Conservation (phyloP, 495 filamentous ascomycete species). For the Glutinoglossum americanum region DNA sequence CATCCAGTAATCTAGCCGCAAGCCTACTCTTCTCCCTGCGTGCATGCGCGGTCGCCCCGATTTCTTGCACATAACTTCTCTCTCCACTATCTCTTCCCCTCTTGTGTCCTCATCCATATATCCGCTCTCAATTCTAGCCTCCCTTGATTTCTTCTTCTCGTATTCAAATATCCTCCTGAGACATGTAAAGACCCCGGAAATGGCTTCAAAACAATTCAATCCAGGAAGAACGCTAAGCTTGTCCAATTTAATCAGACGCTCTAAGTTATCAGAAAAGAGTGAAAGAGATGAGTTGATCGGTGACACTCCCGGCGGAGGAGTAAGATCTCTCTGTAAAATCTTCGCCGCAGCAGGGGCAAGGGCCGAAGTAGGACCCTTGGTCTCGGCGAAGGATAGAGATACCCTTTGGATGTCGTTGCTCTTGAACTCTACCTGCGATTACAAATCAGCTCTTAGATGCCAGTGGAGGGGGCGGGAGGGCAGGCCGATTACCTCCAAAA, state of each 20-base stretch:
- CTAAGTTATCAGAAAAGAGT: conserved; percentile 59
- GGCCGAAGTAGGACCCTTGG: conserved; percentile 10
- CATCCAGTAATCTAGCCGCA: conserved; percentile 76
- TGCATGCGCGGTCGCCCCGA: conserved; percentile 70
- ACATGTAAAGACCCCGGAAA: conserved; percentile 56
- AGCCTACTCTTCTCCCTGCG: conserved; percentile 42
- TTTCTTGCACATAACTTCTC: conserved; percentile 36
- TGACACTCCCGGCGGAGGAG: conserved; percentile 26
- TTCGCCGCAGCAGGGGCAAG: conserved; percentile 11
- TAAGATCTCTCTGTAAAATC: conserved; percentile 33
- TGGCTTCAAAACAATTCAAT: conserved; percentile 73
- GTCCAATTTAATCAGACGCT: conserved; percentile 57
- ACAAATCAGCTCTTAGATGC: background rate
- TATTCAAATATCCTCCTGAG: conserved; percentile 40
- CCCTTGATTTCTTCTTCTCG: conserved; percentile 38
- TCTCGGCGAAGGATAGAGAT: conserved; percentile 12
- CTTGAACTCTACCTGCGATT: conserved; percentile 13
- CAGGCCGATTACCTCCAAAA: conserved; percentile 31
- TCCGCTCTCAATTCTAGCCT: conserved; percentile 23
- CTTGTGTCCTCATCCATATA: conserved; percentile 24
- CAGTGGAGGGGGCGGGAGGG: conserved; percentile 4
- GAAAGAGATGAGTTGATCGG: conserved; percentile 34
- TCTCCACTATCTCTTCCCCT: conserved; percentile 22
- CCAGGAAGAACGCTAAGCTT: conserved; percentile 47
- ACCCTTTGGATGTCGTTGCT: conserved; percentile 14